Evolutionary conservation across 31 red algal genomes (phyloP), one percentile per base, ranked within the genome.

Genomic region (Asparagopsis taxiformis): DNA sequence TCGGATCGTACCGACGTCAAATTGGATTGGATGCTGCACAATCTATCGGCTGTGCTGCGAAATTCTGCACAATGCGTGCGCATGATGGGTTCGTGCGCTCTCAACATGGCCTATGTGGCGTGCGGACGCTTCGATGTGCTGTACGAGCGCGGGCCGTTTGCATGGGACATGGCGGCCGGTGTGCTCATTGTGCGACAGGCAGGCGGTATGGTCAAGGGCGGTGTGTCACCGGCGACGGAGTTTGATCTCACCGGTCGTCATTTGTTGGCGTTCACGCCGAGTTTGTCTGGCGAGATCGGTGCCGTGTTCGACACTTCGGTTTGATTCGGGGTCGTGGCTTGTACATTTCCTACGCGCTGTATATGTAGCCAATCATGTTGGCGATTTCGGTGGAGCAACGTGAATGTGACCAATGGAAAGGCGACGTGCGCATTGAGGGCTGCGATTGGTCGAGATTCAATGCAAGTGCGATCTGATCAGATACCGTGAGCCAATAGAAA

Each of bases 91-190:
- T 80, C 79, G 15, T 86, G 82, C 44, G 75, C 87, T 0, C 61
- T 97, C 16, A 81, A 90, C 56, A 51, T 97, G 43, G 56, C 66
- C 21, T 32, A 73, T 44, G 62, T 92, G 43, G 94, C 90, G 36
- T 71, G 75, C 53, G 94, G 94, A 32, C 68, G 79, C 20, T 35
- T 85, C 0, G 88, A 93, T 17, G 22, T 78, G 7, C 51, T 72
- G 29, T 97, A 89, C 31, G 94, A 84, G 44, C 46, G 68, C 43
- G 93, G 93, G 2, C 72, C 71, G 56, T 77, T 57, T 31, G 55
- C 82, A 25, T 97, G 94, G 94, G 94, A 97, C 68, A 59, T 87
- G 44, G 94, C 90, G 9, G 94, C 83, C 25, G 89, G 88, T 30
- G 68, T 70, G 53, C 61, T 93, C 44, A 78, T 97, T 48, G 64